Evolutionary conservation across 257 asterid species (phyloP).

Genomic region (Solanum clarkiae): DNA sequence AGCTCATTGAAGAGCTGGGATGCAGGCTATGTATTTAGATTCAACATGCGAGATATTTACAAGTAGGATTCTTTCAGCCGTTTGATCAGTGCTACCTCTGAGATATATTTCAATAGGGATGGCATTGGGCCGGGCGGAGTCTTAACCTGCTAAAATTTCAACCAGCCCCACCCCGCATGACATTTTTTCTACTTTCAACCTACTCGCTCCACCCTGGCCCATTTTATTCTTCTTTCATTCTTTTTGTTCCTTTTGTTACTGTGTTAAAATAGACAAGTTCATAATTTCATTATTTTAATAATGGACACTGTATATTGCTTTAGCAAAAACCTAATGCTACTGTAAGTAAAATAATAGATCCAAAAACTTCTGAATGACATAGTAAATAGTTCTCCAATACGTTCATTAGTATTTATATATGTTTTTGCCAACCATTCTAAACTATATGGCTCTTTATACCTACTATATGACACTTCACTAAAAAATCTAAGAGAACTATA

Average conservation of each 20-base stretch:
- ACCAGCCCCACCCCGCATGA: not conserved
- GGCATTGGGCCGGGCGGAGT: not conserved
- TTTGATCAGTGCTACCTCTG: not conserved
- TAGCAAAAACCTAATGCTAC: not conserved
- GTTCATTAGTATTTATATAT: not conserved
- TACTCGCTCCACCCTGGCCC: not conserved
- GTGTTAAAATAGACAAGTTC: not conserved
- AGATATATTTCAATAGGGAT: not conserved
- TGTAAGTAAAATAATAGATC: not conserved
- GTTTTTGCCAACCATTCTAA: not conserved
- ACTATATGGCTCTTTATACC: not conserved
- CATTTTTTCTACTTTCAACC: not conserved
- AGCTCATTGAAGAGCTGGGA: not conserved
- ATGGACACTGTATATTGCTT: not conserved
- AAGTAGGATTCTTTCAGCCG: not conserved
- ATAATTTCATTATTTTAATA: not conserved
- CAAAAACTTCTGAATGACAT: not conserved
- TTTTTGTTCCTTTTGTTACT: not conserved
- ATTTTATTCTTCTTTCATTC: not conserved
- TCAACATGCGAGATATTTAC: not conserved
- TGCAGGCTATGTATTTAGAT: not conserved
- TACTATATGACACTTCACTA: not conserved
- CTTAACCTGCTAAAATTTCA: not conserved
- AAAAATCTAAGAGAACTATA: not conserved
- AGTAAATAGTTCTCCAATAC: not conserved